Conservation (phyloP, 768 basidiomycete species). For the Daedaleopsis nitida region DNA sequence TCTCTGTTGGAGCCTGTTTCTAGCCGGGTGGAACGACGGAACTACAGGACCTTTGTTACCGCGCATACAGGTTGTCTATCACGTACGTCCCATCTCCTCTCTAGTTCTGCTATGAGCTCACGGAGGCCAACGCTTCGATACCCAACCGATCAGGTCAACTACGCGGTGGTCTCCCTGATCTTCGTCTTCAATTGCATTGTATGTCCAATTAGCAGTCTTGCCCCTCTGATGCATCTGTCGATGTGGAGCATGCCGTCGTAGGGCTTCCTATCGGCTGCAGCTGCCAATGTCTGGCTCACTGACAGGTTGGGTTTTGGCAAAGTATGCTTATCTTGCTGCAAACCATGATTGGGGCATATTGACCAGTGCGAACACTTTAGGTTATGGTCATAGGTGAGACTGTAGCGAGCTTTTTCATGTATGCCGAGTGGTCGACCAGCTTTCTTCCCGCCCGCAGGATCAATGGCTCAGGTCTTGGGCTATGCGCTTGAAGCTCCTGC, state of each 20-base stretch:
- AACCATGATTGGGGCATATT: not conserved
- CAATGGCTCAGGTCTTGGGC: conserved; percentile 52
- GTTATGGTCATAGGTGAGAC: conserved; percentile 40
- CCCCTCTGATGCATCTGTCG: not conserved
- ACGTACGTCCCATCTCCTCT: conserved; percentile 31
- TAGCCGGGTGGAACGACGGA: conserved; percentile 81
- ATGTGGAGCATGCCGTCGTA: conserved; percentile 26
- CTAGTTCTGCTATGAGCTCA: not conserved
- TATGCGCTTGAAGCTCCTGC: conserved; percentile 56
- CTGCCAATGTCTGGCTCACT: conserved; percentile 48
- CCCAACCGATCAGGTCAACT: conserved; percentile 40
- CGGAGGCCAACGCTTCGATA: too few relatives aligned
- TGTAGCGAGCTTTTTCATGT: not conserved
- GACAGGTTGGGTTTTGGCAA: conserved; percentile 51
- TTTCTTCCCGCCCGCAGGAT: conserved; percentile 36
- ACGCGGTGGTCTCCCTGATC: conserved; percentile 58
- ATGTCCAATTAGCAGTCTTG: conserved; percentile 11
- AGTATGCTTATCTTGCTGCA: conserved; percentile 28
- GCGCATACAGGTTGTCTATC: conserved; percentile 61
- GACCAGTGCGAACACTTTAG: conserved; percentile 22
- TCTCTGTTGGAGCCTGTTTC: conserved; percentile 57
- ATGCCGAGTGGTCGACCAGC: not conserved
- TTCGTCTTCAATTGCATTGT: conserved; percentile 55
- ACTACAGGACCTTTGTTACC: conserved; percentile 75
- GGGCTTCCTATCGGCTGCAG: conserved; percentile 51